A percentile compares a stretch with the other conserved stretches of the same genome.
Conservation (phyloP, 371 early-diverging fungal species). For the Mortierella sp. region DNA sequence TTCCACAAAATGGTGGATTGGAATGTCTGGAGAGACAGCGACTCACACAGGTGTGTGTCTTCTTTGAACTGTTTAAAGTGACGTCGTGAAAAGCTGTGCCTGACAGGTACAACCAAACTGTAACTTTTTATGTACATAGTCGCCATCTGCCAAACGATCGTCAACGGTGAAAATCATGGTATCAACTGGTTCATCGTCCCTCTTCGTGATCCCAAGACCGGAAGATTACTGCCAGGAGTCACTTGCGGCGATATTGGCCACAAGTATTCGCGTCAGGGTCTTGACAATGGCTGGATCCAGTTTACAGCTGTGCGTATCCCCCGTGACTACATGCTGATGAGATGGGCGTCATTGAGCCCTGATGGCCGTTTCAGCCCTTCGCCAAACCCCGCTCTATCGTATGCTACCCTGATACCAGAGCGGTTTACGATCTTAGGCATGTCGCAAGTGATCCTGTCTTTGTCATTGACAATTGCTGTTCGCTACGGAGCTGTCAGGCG, state of each 20-base stretch:
- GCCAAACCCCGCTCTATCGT: slow-evolving; percentile 66
- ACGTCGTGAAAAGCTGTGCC: background rate
- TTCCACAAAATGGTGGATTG: slow-evolving; percentile 96
- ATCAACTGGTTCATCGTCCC: slow-evolving; percentile 90
- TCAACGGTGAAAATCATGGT: slow-evolving; percentile 74
- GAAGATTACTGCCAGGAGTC: slow-evolving; percentile 68
- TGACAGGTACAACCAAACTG: background rate
- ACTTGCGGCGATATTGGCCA: slow-evolving; percentile 88
- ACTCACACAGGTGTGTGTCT: slow-evolving; percentile 68
- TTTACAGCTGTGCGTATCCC: slow-evolving; percentile 89
- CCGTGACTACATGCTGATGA: slow-evolving; percentile 80
- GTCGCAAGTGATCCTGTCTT: slow-evolving; percentile 54
- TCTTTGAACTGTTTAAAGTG: background rate
- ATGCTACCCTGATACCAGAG: slow-evolving; percentile 74
- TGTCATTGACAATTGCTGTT: slow-evolving; percentile 68
- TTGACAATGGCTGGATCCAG: slow-evolving; percentile 95
- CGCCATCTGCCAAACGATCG: slow-evolving; percentile 69
- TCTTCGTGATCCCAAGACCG: slow-evolving; percentile 78
- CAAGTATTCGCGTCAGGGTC: slow-evolving; percentile 81
- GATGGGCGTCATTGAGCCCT: slow-evolving; percentile 68
- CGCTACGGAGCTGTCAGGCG: slow-evolving; percentile 74
- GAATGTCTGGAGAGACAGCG: slow-evolving; percentile 83
- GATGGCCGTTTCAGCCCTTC: slow-evolving; percentile 69
- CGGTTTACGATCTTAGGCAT: slow-evolving; percentile 59
- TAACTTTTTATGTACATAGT: slow-evolving; percentile 24